A percentile compares a stretch with the other conserved stretches of the same genome.
phyloP scores from a whole-genome alignment of 768 basidiomycete genomes.

The Xerocomellus chrysenteron region DNA sequence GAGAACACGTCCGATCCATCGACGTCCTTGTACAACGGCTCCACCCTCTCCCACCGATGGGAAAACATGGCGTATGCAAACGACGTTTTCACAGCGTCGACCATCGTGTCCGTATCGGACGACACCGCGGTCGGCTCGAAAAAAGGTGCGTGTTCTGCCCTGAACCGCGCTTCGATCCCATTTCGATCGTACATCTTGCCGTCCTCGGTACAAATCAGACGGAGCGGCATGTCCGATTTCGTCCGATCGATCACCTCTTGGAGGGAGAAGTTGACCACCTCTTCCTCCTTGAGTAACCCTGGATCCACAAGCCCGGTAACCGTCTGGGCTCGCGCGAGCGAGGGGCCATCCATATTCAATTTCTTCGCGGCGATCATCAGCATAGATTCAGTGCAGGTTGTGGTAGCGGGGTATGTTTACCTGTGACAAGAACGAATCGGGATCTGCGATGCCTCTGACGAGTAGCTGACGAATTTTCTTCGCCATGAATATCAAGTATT shows the following conservation, averaged over 20 bases:
- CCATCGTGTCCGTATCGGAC: neutral
- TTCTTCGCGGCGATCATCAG: no score
- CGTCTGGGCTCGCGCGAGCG: no score
- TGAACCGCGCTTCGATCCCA: slow-evolving; percentile 17
- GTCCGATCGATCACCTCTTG: slow-evolving; percentile 14
- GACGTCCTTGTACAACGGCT: slow-evolving; percentile 18
- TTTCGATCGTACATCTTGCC: slow-evolving; percentile 23
- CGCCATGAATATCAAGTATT: no score
- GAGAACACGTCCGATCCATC: slow-evolving; percentile 17
- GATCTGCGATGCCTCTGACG: no score
- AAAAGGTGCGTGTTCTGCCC: slow-evolving; percentile 7
- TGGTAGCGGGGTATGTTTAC: no score
- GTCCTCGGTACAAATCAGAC: slow-evolving; percentile 24
- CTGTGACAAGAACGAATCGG: no score
- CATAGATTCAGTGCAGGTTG: no score
- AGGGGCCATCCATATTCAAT: no score
- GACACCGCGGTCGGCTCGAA: slow-evolving; percentile 11
- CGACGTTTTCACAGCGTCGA: slow-evolving; percentile 8
- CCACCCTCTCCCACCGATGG: slow-evolving; percentile 21
- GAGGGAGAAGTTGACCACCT: neutral
- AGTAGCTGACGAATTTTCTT: no score
- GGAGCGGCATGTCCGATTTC: slow-evolving; percentile 24
- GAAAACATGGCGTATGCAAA: slow-evolving; percentile 28
- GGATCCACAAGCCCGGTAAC: no score
- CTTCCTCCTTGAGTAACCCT: no score